Conservation (phyloP, 805 yeast genomes). For the Kuraishia floccosa region DNA sequence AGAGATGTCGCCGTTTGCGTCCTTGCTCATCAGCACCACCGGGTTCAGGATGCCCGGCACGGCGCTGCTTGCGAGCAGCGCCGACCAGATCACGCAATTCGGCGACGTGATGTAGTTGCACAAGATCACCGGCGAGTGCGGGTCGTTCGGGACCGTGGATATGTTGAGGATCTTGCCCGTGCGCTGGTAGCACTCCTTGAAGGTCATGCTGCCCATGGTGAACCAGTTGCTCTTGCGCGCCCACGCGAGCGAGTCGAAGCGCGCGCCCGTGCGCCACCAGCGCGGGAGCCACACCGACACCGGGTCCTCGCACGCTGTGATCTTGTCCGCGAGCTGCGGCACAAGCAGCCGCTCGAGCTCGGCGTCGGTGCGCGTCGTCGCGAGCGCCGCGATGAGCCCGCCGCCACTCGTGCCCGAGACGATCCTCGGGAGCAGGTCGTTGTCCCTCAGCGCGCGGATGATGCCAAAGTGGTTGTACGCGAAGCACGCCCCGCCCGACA, state of each 20-base stretch:
- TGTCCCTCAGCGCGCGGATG: slow-evolving; percentile 57
- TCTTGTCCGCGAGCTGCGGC: slow-evolving; percentile 50
- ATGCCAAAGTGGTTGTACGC: slow-evolving; percentile 73
- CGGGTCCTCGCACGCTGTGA: slow-evolving; percentile 62
- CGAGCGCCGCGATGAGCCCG: slow-evolving; percentile 63
- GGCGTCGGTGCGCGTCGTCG: slow-evolving; percentile 57
- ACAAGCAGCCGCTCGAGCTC: slow-evolving; percentile 45
- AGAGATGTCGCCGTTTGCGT: slow-evolving; percentile 23
- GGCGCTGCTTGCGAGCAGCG: slow-evolving; percentile 67
- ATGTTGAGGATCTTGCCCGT: slow-evolving; percentile 67
- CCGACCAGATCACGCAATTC: slow-evolving; percentile 72
- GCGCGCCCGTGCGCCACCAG: slow-evolving; percentile 66
- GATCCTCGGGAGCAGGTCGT: slow-evolving; percentile 54
- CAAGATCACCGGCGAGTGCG: slow-evolving; percentile 69
- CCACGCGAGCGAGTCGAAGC: slow-evolving; percentile 69
- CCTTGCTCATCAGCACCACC: slow-evolving; percentile 48
- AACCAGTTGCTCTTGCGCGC: slow-evolving; percentile 59
- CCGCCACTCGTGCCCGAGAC: slow-evolving; percentile 79
- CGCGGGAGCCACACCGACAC: slow-evolving; percentile 49
- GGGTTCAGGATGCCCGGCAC: slow-evolving; percentile 79
- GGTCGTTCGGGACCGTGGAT: slow-evolving; percentile 73
- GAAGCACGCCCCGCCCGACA: slow-evolving; percentile 75
- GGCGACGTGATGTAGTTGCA: slow-evolving; percentile 74
- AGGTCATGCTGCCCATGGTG: slow-evolving; percentile 63
- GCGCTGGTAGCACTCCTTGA: slow-evolving; percentile 52